Conservation (phyloP, 805 yeast species). For the Lipomyces spencermartinsiae region DNA sequence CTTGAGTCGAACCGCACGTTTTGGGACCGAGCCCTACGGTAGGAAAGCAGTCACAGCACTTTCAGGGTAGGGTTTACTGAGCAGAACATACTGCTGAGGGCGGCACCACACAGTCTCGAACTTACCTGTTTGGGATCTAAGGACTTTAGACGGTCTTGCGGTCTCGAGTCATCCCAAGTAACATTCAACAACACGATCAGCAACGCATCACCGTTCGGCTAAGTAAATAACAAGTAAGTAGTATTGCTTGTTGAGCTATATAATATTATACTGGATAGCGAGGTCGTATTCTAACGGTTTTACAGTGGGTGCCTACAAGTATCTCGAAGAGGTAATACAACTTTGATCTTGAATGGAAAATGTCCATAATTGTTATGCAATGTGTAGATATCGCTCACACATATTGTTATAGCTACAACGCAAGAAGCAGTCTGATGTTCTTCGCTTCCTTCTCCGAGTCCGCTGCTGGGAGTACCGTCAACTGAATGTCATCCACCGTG, state of each 20-base stretch:
- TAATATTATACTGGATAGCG: neutral
- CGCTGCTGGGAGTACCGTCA: conserved; percentile 99
- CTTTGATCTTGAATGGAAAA: neutral
- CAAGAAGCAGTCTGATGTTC: conserved; percentile 99
- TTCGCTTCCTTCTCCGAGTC: conserved; percentile 98
- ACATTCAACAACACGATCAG: neutral
- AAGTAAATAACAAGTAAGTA: conserved; percentile 26
- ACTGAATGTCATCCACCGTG: conserved; percentile 98
- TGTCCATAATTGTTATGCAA: neutral
- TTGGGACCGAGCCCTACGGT: too few relatives aligned
- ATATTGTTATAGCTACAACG: conserved; percentile 68
- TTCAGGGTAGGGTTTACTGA: neutral
- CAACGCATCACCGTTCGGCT: neutral
- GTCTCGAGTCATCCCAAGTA: neutral
- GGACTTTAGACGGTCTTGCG: neutral
- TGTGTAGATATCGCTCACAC: neutral
- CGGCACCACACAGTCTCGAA: too few relatives aligned
- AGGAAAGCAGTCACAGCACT: neutral
- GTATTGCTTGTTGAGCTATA: neutral
- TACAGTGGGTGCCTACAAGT: conserved; percentile 99
- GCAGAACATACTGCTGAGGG: too few relatives aligned
- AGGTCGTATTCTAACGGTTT: neutral
- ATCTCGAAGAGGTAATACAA: conserved; percentile 77
- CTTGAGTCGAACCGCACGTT: too few relatives aligned
- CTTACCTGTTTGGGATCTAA: too few relatives aligned